Evolutionary conservation across 495 filamentous ascomycete genomes (phyloP).

Genomic region (Podospora conica): DNA sequence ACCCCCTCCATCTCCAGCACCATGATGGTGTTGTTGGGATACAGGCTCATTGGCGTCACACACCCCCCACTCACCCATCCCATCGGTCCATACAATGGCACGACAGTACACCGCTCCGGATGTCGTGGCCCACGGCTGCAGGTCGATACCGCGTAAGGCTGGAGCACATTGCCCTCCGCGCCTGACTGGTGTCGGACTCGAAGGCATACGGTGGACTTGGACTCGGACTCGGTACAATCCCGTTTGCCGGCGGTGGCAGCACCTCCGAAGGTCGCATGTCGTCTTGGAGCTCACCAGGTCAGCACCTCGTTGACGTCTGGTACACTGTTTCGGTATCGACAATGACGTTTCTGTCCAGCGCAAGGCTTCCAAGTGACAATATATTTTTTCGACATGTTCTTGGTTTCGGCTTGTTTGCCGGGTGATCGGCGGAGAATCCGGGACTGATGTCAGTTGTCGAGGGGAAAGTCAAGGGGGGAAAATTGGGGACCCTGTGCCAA

Average conservation of each 20-base stretch:
- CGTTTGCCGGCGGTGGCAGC: conserved; percentile 2
- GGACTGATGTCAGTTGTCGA: background rate
- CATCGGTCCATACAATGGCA: background rate
- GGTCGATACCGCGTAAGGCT: conserved; percentile 7
- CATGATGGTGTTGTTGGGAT: background rate
- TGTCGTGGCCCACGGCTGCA: background rate
- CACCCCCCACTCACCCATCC: background rate
- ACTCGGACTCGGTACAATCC: conserved; percentile 2
- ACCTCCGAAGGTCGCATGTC: background rate
- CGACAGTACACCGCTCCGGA: conserved; percentile 3
- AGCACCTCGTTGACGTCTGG: background rate
- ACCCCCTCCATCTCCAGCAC: background rate
- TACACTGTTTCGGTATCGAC: background rate
- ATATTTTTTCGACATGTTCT: background rate
- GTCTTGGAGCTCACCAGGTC: background rate
- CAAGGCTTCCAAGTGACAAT: background rate
- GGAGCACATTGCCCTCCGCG: background rate
- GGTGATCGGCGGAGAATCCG: background rate
- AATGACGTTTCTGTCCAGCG: background rate
- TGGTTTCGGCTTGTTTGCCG: background rate
- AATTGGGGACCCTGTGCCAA: background rate
- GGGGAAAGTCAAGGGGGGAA: too few species aligned
- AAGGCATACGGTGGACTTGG: background rate
- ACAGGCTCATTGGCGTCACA: background rate
- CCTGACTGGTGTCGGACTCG: background rate